These are phyloP conservation scores for Echeveria elegans DNA, from an alignment of 164 flowering plant genomes.

Conservation along the genomic window DNA sequence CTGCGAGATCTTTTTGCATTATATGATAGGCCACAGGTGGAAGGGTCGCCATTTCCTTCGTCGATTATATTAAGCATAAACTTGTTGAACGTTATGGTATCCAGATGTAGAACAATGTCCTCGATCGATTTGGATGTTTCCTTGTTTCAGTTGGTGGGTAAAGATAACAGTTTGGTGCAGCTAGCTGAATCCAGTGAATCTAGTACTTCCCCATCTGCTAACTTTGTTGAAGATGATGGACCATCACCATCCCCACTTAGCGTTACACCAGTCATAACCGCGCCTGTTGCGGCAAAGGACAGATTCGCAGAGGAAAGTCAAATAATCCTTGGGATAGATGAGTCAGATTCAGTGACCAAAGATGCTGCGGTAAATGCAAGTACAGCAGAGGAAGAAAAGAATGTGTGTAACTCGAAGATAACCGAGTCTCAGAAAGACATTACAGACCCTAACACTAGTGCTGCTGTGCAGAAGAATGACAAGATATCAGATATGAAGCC, in stretches of 20 bases:
- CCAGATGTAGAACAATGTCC: constrained; percentile 33
- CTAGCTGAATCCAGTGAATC: constrained; percentile 17
- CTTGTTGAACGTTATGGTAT: constrained; percentile 58
- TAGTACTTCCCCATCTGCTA: constrained; percentile 17
- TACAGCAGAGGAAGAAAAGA: constrained; percentile 10
- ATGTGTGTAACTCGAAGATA: constrained; percentile 18
- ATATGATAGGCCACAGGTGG: constrained; percentile 87
- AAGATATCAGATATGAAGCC: constrained; percentile 30
- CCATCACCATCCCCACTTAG: constrained; percentile 16
- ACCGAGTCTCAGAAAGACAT: constrained; percentile 28
- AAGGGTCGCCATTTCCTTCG: constrained; percentile 89
- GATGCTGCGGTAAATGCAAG: constrained; percentile 13
- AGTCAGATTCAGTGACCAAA: constrained; percentile 10
- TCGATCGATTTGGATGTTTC: constrained; percentile 57
- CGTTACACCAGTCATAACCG: constrained; percentile 12
- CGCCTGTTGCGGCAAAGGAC: constrained; percentile 38
- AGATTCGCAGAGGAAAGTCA: constrained; percentile 26
- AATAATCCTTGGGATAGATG: constrained; percentile 11
- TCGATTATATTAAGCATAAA: constrained; percentile 69
- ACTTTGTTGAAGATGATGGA: constrained; percentile 20
- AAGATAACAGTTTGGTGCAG: constrained; percentile 19
- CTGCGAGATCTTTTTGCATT: constrained; percentile 89
- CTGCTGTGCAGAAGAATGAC: constrained; percentile 28
- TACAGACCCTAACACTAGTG: constrained; percentile 14
- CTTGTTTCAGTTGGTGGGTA: constrained; percentile 17